Base-by-base conservation (phyloP, 164 flowering plant genomes). In the Amborella trichopoda region DNA sequence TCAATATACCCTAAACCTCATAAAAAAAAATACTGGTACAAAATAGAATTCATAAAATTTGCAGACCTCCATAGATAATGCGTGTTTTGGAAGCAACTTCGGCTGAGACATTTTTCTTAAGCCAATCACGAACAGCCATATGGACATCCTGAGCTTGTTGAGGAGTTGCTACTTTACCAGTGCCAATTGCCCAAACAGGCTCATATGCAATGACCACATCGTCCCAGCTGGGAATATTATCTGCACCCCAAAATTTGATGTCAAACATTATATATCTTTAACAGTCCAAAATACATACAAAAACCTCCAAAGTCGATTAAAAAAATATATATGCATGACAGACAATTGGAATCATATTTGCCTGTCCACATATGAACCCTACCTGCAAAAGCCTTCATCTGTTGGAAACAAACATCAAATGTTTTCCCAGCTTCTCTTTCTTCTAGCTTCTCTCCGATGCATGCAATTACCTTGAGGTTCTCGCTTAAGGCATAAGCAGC, bases 101-200 rank as follows among this genome's bases (percentile, higher is more conserved):
- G 21, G 69, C 74, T 8, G 96, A 91, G 43, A 87, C 80, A 59
- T 91, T 83, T 67, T 74, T 81, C 59, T 71, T 82, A 28, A 91
- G 86, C 96, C 95, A 91, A 62, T 81, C 96, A 44, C 99, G 93
- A 54, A 80, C 67, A 54, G 96, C 95, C 45, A 61, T 83, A 67
- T 91, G 99, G 44, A 91, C 99, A 67, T 87, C 96, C 66, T 91
- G 96, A 37, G 99, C 99, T 63, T 87, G 99, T 65, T 64, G 62
- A 2, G 96, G 95, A 37, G 82, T 40, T 45, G 99, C 95, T 49
- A 91, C 96, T 66, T 87, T 87, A 55, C 95, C 96, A 39, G 99
- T 91, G 50, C 95, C 99, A 56, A 91, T 91, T 43, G 99, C 96
- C 96, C 96, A 91, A 18, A 84, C 95, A 50, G 96, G 96, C 61